phyloP scores from a whole-genome alignment of 2,329 filamentous ascomycete genomes.

The Zymoseptoria brevis region DNA sequence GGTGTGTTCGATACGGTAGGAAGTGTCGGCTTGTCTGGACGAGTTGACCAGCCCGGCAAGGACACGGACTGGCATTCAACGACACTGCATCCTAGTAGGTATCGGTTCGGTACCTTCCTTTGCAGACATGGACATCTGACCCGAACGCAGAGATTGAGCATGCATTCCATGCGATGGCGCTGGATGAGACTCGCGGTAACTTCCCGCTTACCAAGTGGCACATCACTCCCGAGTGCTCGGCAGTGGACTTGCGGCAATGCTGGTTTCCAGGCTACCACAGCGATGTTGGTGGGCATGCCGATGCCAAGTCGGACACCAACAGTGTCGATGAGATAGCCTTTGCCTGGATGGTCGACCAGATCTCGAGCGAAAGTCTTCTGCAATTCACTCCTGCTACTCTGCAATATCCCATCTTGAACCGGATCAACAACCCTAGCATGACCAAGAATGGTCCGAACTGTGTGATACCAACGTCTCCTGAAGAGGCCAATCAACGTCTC shows the following conservation, averaged over 20 bases:
- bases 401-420: conserved; percentile 12
- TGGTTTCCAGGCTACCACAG: conserved; percentile 48
- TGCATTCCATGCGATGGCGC: conserved; percentile 46
- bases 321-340: conserved; percentile 29
- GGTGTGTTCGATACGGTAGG: conserved; percentile 42
- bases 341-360: conserved; percentile 33
- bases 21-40: conserved; percentile 16
- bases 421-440: conserved; percentile 4
- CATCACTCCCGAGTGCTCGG: conserved; percentile 12
- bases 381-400: conserved; percentile 10
- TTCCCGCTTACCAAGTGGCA: conserved; percentile 45
- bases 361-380: conserved; percentile 8
- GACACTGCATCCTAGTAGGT: conserved; percentile 11
- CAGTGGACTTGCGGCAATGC: conserved; percentile 37
- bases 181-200: conserved; percentile 43
- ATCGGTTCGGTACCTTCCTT: too few species aligned
- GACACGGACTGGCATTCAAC: conserved; percentile 12
- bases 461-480: conserved; percentile 4
- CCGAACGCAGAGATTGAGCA: conserved; percentile 39
- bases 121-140: too few species aligned
- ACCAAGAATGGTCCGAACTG: neutral
- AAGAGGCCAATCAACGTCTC: conserved; percentile 11
- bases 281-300: conserved; percentile 42
- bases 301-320: conserved; percentile 13
- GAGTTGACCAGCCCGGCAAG: conserved; percentile 9